Evolutionary conservation across 495 filamentous ascomycete genomes (phyloP), one percentile per base, ranked within the genome.

Genomic region (Evernia prunastri): DNA sequence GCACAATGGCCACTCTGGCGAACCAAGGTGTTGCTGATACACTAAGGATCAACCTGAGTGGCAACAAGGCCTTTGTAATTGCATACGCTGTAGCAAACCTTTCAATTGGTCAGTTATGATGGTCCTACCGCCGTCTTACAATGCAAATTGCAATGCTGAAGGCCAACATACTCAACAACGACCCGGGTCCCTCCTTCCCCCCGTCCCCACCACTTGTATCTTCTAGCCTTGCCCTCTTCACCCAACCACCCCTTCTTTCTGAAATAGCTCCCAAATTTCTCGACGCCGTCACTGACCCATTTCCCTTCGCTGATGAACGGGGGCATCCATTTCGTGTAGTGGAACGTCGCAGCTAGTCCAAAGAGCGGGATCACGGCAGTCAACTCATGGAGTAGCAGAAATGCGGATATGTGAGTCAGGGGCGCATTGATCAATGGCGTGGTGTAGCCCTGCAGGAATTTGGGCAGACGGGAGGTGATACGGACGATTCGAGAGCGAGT

Each of bases 21-120:
- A 97, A 94, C 92, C 92, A 97, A 49, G 94, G 94, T 59, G 94
- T 96, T 18, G 84, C 87, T 89, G 88, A 94, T 33, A 95, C 79
- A 74, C 92, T 96, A 18, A 83, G 70, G 9, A 83, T 80, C 64
- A 98, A 80, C 65, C 94, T 79, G 11, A 87, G 67, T 8, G 94
- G 90, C 67, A 96, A 72, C 63, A 96, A 68, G 25, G 87, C 85
- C 73, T 98, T 98, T 23, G 88, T 91, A 63, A 96, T 78, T 1
- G 89, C 89, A 76, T 90, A 98, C 25, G 94, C 94, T 42, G 92
- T 88, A 20, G 89, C 93, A 59, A 96, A 83, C 75, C 75, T 77
- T 45, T 60, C 88, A 81, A 23, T 86, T 69, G 23, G 87, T 76
- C 60, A 88, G 76, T 47, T 20, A 9, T 33, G 3, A 79, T 79